Evolutionary conservation across 23 red algal genomes (phyloP), one percentile per base, ranked within the genome.

Genomic region (Chondrus crispus): DNA sequence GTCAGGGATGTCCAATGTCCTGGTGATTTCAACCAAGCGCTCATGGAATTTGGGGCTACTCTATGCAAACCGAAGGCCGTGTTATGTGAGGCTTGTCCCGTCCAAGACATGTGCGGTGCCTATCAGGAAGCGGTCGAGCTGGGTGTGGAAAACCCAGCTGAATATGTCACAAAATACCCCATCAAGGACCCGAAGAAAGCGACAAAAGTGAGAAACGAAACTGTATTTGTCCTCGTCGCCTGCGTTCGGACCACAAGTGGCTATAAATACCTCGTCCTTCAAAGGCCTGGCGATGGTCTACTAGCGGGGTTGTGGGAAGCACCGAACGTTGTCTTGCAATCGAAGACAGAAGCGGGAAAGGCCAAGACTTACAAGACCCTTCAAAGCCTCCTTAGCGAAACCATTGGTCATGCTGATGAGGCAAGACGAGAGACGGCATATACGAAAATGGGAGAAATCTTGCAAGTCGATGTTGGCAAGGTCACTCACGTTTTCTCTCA

Each of bases 401-500:
- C n/a, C n/a, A n/a, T n/a, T n/a, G n/a, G n/a, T n/a, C n/a, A n/a
- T n/a, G n/a, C n/a, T n/a, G n/a, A n/a, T n/a, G n/a, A n/a, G n/a
- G n/a, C n/a, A n/a, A n/a, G n/a, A n/a, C n/a, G n/a, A n/a, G n/a
- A n/a, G n/a, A n/a, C n/a, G n/a, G n/a, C n/a, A n/a, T n/a, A n/a
- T n/a, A n/a, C n/a, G n/a, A n/a, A n/a, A n/a, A n/a, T n/a, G n/a
- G n/a, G n/a, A n/a, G 20, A 7, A 13, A 44, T 88, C 29, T 49
- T 24, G 84, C 47, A 68, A 68, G 41, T 92, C 5, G 64, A 84
- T 4, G 85, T 81, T 26, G 93, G 90, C 14, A 39, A 63, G 58
- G 64, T 96, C 39, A 92, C 50, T 18, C 97, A 99, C 85, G 55
- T 99, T 54, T 99, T 99, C 62, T 92, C 94, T 6, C 97, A 99